phyloP scores from a whole-genome alignment of 441 rosid species.

The Arabidopsis hybrid region DNA sequence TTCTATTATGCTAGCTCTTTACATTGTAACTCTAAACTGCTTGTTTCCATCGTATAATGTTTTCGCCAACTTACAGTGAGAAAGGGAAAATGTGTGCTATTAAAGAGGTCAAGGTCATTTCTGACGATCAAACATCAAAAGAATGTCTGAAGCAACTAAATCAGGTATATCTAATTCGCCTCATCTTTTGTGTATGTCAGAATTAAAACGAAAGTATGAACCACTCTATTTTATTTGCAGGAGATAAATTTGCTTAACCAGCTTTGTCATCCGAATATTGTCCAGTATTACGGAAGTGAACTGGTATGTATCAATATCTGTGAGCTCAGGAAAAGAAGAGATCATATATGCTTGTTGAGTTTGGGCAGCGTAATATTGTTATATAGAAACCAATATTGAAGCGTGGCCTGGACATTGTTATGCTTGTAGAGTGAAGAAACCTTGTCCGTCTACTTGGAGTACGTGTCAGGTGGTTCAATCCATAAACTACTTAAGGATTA shows the following conservation, averaged over 20 bases:
- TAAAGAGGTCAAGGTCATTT: constrained; percentile 88
- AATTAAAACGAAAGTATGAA: neutral
- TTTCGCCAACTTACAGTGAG: constrained; percentile 56
- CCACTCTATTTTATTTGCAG: constrained; percentile 51
- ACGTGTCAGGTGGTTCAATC: constrained; percentile 95
- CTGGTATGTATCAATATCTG: constrained; percentile 62
- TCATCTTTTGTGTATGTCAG: constrained; percentile 22
- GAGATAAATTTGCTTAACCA: constrained; percentile 89
- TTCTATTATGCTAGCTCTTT: constrained; percentile 1
- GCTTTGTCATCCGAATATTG: constrained; percentile 88
- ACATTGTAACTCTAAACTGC: constrained; percentile 3
- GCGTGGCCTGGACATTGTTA: constrained; percentile 37
- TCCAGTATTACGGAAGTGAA: constrained; percentile 91
- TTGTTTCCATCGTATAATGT: constrained; percentile 10
- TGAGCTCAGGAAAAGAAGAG: constrained; percentile 29
- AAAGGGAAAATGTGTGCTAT: constrained; percentile 97
- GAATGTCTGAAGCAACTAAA: constrained; percentile 92
- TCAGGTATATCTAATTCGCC: constrained; percentile 61
- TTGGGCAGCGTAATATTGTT: constrained; percentile 25
- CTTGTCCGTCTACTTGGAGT: constrained; percentile 93
- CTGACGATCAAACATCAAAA: constrained; percentile 82
- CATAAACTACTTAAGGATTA: constrained; percentile 93
- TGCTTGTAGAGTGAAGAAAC: constrained; percentile 75
- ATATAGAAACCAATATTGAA: constrained; percentile 32
- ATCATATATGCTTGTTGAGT: constrained; percentile 30